Evolutionary conservation across 2,329 filamentous ascomycete species (phyloP).

Genomic region (Aspergillus texensis): DNA sequence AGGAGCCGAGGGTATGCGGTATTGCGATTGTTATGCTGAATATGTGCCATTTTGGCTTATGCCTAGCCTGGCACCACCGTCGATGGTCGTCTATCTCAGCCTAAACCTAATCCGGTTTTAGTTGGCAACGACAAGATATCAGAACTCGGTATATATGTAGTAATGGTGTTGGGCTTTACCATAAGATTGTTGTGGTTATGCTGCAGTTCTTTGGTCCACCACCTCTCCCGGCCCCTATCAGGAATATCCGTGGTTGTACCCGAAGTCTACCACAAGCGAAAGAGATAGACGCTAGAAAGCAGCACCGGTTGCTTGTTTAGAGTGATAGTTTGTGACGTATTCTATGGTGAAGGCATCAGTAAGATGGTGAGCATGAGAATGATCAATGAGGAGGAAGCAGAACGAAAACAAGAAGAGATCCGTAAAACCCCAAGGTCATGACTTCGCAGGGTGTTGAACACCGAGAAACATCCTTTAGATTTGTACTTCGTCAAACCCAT

Average conservation of each 20-base stretch:
- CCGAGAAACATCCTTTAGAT: too few relatives aligned
- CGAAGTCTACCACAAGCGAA: background rate
- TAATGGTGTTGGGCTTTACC: too few relatives aligned
- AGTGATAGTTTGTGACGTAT: accelerated
- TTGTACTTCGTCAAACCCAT: too few relatives aligned
- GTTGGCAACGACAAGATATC: background rate
- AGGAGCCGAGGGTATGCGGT: background rate
- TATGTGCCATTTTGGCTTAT: background rate
- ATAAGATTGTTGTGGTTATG: background rate
- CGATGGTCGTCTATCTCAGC: background rate
- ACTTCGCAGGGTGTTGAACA: background rate
- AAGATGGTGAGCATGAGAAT: background rate
- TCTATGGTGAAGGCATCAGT: background rate
- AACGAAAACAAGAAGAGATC: background rate
- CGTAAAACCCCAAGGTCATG: background rate
- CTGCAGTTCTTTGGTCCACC: background rate
- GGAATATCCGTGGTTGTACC: background rate
- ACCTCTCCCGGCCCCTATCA: background rate
- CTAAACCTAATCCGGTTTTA: background rate
- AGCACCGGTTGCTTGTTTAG: background rate
- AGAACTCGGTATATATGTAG: background rate
- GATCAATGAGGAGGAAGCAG: background rate
- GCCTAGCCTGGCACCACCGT: too few relatives aligned
- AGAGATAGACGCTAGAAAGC: background rate
- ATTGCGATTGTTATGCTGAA: background rate